Conservation (phyloP, 1,284 basidiomycete genomes). For the Vanrija humicola region DNA sequence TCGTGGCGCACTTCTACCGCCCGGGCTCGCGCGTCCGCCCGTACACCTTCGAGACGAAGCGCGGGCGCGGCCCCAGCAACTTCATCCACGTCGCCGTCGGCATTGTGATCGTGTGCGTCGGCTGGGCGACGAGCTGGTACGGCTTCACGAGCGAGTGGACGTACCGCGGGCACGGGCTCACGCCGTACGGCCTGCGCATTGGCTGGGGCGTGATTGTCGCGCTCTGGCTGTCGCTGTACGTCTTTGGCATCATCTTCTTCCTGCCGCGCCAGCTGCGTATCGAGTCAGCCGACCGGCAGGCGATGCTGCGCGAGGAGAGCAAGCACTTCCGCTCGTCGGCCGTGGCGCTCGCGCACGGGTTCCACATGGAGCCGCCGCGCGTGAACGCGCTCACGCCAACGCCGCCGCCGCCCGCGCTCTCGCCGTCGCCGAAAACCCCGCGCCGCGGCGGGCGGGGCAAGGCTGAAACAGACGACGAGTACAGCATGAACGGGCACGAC, state of each 20-base stretch:
- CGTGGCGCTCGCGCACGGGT: conserved; percentile 1
- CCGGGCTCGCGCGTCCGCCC: not conserved
- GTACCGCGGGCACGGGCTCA: conserved; percentile 17
- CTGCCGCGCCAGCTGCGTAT: conserved; percentile 20
- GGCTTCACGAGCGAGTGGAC: conserved; percentile 32
- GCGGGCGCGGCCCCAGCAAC: conserved; percentile 33
- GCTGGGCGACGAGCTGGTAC: conserved; percentile 30
- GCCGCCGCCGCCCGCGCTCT: too few relatives aligned
- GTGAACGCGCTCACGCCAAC: too few relatives aligned
- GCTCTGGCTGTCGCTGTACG: conserved; percentile 10
- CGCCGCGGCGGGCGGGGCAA: too few relatives aligned
- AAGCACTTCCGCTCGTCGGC: conserved; percentile 5
- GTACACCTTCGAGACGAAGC: conserved; percentile 18
- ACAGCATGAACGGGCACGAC: not conserved
- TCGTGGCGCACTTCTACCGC: conserved; percentile 56
- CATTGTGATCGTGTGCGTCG: conserved; percentile 25
- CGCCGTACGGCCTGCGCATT: conserved; percentile 23
- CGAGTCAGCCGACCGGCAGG: conserved; percentile 8
- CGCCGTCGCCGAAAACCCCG: too few relatives aligned
- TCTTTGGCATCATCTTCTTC: conserved; percentile 25
- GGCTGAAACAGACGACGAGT: not conserved
- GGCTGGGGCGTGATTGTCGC: conserved; percentile 35
- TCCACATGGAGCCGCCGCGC: conserved; percentile 2
- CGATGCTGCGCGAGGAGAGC: conserved; percentile 3
- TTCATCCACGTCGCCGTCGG: conserved; percentile 35